A percentile compares a stretch with the other conserved stretches of the same genome.
These are phyloP conservation scores for Calvatia gigantea DNA, from an alignment of 768 basidiomycete species.

Conservation along the genomic window DNA sequence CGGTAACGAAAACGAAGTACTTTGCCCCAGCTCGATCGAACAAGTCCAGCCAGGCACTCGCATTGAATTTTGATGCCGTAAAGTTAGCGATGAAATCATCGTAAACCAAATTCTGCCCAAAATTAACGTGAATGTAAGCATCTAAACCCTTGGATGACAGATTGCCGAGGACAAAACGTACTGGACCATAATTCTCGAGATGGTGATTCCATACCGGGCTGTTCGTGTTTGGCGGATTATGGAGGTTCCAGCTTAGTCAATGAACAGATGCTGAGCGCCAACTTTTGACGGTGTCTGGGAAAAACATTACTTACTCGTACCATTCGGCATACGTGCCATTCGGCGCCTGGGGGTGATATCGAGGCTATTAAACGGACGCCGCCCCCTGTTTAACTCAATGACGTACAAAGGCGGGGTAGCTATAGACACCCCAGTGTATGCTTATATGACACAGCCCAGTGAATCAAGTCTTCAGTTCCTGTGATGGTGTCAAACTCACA, in stretches of 20 bases:
- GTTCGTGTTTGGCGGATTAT: slow-evolving; percentile 29
- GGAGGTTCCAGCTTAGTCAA: slow-evolving; percentile 33
- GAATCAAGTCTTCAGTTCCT: slow-evolving; percentile 1
- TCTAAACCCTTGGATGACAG: background rate
- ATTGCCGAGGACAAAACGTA: background rate
- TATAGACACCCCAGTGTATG: slow-evolving; percentile 50
- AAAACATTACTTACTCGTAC: slow-evolving; percentile 42
- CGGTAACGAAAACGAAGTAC: slow-evolving; percentile 58
- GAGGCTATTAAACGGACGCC: background rate
- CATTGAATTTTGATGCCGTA: slow-evolving; percentile 49
- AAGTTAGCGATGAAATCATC: slow-evolving; percentile 59
- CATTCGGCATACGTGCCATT: slow-evolving; percentile 46
- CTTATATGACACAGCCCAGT: slow-evolving; percentile 18
- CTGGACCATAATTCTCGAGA: slow-evolving; percentile 43
- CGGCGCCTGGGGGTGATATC: slow-evolving; percentile 28
- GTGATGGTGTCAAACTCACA: slow-evolving; percentile 29
- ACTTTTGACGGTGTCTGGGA: background rate
- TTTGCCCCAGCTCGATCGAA: slow-evolving; percentile 56
- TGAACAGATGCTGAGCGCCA: background rate
- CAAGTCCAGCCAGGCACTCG: slow-evolving; percentile 51
- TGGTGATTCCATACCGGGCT: slow-evolving; percentile 49
- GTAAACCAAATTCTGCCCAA: slow-evolving; percentile 40
- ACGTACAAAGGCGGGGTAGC: slow-evolving; percentile 40
- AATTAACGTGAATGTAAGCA: background rate
- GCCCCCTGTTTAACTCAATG: background rate